A percentile compares a stretch with the other conserved stretches of the same genome.
Evolutionary conservation across 2,329 filamentous ascomycete genomes (phyloP).

Genomic region (Nakataea oryzae): DNA sequence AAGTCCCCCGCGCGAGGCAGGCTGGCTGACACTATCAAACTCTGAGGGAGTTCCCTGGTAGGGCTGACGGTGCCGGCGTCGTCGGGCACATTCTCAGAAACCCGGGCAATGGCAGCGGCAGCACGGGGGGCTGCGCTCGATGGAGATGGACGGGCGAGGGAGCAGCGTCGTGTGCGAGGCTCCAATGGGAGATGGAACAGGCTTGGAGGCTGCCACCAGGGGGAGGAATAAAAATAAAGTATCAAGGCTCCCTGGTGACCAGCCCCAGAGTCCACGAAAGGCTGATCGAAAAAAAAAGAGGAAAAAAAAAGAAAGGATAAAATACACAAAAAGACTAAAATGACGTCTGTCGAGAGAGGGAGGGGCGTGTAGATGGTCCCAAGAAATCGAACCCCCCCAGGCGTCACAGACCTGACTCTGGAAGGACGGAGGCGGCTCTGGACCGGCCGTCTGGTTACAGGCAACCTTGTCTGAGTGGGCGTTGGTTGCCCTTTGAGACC

Average conservation of each 20-base stretch:
- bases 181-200: background rate
- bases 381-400: background rate
- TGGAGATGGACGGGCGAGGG: too few relatives aligned
- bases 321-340: background rate
- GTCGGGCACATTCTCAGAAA: background rate
- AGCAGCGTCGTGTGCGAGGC: background rate
- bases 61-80: too few relatives aligned
- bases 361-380: background rate
- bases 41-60: too few relatives aligned
- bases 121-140: background rate
- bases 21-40: background rate
- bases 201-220: background rate
- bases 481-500: background rate
- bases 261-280: background rate
- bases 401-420: background rate
- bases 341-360: background rate
- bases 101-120: too few relatives aligned
- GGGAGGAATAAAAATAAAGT: too few relatives aligned
- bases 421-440: background rate
- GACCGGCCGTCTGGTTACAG: background rate
- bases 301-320: background rate
- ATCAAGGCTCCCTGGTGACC: background rate
- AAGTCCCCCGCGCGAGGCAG: background rate
- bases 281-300: too few relatives aligned
- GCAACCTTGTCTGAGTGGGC: background rate